Evolutionary conservation across 805 yeast genomes (phyloP).

Genomic region (Nematodospora valgi): DNA sequence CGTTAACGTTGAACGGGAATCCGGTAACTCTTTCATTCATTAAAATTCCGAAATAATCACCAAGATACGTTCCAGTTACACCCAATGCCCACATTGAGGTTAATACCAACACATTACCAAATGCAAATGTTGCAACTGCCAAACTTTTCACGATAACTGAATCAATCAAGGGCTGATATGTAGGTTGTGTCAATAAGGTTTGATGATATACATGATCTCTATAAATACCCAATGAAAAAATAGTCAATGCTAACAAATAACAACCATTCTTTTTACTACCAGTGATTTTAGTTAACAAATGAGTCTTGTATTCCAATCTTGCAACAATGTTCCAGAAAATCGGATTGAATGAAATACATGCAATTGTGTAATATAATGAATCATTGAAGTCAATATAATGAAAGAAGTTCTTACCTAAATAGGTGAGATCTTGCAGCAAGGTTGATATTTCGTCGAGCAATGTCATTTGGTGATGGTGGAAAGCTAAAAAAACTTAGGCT

Average conservation of each 20-base stretch:
- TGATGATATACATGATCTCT: slow-evolving; percentile 73
- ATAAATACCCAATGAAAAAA: slow-evolving; percentile 78
- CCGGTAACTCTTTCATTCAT: slow-evolving; percentile 87
- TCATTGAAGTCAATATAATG: slow-evolving; percentile 20
- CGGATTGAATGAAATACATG: slow-evolving; percentile 84
- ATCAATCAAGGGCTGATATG: slow-evolving; percentile 50
- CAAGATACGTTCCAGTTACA: slow-evolving; percentile 92
- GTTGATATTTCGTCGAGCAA: slow-evolving; percentile 6
- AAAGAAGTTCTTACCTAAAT: slow-evolving; percentile 15
- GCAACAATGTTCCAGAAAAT: slow-evolving; percentile 95
- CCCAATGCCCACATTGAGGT: slow-evolving; percentile 91
- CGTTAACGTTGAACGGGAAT: slow-evolving; percentile 87
- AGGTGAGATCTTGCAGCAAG: slow-evolving; percentile 15
- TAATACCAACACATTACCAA: slow-evolving; percentile 79
- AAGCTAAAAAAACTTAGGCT: no score
- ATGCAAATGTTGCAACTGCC: slow-evolving; percentile 54
- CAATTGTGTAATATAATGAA: slow-evolving; percentile 42
- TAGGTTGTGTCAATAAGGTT: slow-evolving; percentile 72
- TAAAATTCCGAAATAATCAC: slow-evolving; percentile 95
- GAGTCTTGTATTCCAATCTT: slow-evolving; percentile 75
- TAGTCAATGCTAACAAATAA: slow-evolving; percentile 75
- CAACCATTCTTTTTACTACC: slow-evolving; percentile 71
- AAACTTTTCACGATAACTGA: slow-evolving; percentile 37
- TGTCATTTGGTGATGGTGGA: no score
- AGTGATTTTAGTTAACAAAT: slow-evolving; percentile 68